Base-by-base conservation (phyloP, 306 rosid genomes). In the Cucumis cinereus region DNA sequence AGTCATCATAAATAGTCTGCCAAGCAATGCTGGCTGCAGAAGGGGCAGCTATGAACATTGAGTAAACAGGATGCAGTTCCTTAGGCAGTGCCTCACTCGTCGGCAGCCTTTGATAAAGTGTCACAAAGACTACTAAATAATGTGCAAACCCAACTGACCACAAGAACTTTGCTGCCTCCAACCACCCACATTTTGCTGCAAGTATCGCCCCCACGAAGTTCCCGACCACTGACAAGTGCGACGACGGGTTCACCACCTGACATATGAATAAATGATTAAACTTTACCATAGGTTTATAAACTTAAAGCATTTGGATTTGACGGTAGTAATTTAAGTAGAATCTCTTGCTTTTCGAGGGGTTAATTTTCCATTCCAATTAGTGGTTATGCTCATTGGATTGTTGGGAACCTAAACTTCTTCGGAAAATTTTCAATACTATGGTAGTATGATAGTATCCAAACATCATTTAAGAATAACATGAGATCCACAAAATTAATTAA, bases 121-220 rank as follows among this genome's bases (percentile, higher is more conserved):
- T 92, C 33, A 92, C 98, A 84, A 92, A 92, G 77, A 92, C 73
- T 33, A 92, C 96, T 10, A 87, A 71, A 71, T 92, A 92, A 76
- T 92, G 96, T 8, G 98, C 92, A 56, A 90, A 92, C 10, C 98
- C 96, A 59, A 90, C 90, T 28, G 96, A 89, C 96, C 98, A 92
- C 40, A 92, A 81, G 83, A 92, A 92, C 79, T 92, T 92, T 2
- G 92, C 98, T 35, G 96, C 76, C 80, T 90, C 98, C 6, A 78
- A 54, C 98, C 94, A 92, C 77, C 96, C 92, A 5, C 87, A 96
- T 78, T 77, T 86, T 1, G 98, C 82, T 7, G 94, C 98, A 49
- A 92, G 85, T 63, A 92, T 84, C 6, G 96, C 90, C 13, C 98
- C 98, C 17, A 92, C 96, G 61, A 92, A 92, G 86, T 92, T 90